Evolutionary conservation across 495 filamentous ascomycete species (phyloP).

Genomic region (Thozetella sp.): DNA sequence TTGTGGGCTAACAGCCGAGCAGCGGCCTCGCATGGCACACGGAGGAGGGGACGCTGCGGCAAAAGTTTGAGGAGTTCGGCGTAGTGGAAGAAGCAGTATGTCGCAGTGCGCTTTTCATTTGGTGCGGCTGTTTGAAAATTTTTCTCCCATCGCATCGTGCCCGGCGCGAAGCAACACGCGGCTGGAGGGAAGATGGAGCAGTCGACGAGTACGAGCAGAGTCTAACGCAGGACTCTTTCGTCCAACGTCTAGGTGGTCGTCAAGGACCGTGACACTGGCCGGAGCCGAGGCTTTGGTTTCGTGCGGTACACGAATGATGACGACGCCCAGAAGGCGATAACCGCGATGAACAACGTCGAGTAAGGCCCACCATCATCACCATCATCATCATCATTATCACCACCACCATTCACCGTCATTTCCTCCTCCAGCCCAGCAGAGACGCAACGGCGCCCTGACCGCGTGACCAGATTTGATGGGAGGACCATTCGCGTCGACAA

Average conservation of each 20-base stretch:
- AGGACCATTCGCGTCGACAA: conserved; percentile 95
- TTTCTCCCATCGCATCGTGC: not conserved
- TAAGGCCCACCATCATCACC: conserved; percentile 44
- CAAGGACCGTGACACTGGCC: conserved; percentile 94
- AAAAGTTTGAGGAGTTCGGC: conserved; percentile 90
- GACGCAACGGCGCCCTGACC: conserved; percentile 11
- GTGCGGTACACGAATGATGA: conserved; percentile 80
- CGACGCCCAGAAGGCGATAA: conserved; percentile 84
- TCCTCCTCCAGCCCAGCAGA: conserved; percentile 5
- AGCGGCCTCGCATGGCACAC: conserved; percentile 99
- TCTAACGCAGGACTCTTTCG: conserved; percentile 18
- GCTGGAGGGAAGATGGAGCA: not conserved
- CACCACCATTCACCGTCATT: not conserved
- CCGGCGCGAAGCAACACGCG: not conserved
- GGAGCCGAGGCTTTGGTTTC: conserved; percentile 97
- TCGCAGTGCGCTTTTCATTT: conserved; percentile 25
- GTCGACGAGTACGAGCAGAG: not conserved
- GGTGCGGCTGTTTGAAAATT: conserved; percentile 1
- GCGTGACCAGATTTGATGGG: conserved; percentile 79
- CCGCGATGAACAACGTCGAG: conserved; percentile 92
- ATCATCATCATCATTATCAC: no score
- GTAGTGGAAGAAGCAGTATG: conserved; percentile 90
- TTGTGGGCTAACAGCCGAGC: conserved; percentile 14
- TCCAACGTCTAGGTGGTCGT: conserved; percentile 75
- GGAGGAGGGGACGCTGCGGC: conserved; percentile 76